phyloP scores from a whole-genome alignment of 768 basidiomycete genomes.

The Cystobasidium onofrii region DNA sequence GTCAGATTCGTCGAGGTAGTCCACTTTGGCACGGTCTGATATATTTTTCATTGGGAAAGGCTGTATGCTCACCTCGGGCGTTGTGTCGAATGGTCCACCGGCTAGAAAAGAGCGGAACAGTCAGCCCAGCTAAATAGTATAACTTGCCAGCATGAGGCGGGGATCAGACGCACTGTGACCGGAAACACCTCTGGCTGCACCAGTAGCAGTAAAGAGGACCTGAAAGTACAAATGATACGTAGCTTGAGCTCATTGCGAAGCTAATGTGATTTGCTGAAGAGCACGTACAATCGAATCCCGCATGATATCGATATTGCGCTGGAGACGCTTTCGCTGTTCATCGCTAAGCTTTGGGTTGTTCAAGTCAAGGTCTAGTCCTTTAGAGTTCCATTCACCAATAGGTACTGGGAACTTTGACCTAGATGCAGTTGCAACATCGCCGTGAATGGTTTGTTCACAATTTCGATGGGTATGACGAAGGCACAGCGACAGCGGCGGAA shows the following conservation, averaged over 20 bases:
- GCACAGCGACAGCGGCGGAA: not conserved
- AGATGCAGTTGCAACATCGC: not conserved
- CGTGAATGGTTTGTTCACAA: not conserved
- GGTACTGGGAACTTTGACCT: constrained; percentile 17
- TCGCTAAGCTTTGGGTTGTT: constrained; percentile 55
- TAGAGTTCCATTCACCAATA: constrained; percentile 50
- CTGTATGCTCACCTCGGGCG: constrained; percentile 62
- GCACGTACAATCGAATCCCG: constrained; percentile 61
- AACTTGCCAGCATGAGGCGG: constrained; percentile 23
- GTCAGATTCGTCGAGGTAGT: not conserved
- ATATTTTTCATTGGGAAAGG: not conserved
- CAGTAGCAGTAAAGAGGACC: constrained; percentile 75
- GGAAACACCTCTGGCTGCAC: constrained; percentile 68
- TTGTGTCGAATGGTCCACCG: constrained; percentile 56
- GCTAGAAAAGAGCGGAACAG: constrained; percentile 21
- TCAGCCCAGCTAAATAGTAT: constrained; percentile 6
- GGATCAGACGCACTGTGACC: constrained; percentile 54
- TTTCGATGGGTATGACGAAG: not conserved
- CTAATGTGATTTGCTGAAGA: not conserved
- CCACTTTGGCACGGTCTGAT: not conserved
- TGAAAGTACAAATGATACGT: not conserved
- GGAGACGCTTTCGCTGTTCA: constrained; percentile 57
- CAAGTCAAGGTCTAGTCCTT: constrained; percentile 68
- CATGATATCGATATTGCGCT: constrained; percentile 66
- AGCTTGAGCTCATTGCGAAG: not conserved